These are phyloP conservation scores for Elaeagnus macrophylla DNA, from an alignment of 306 rosid genomes.

Conservation along the genomic window DNA sequence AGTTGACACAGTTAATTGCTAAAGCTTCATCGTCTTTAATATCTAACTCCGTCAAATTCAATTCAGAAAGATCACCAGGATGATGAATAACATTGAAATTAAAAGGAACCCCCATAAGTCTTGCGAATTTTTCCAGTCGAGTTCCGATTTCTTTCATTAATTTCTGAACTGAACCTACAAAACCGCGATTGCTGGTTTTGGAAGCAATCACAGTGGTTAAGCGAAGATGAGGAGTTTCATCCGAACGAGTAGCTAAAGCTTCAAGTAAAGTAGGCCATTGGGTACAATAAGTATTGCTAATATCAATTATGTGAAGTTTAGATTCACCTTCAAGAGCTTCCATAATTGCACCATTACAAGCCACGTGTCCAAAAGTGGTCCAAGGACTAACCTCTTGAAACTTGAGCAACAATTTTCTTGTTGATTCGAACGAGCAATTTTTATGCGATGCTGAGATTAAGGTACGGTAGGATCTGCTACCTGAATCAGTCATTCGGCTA, in stretches of 20 bases:
- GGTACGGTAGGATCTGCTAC: constrained; percentile 54
- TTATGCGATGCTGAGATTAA: constrained; percentile 57
- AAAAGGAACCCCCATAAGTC: constrained; percentile 95
- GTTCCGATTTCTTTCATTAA: constrained; percentile 73
- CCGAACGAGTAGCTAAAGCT: constrained; percentile 67
- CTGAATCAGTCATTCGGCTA: constrained; percentile 66
- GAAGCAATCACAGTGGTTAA: constrained; percentile 53
- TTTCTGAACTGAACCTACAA: constrained; percentile 27
- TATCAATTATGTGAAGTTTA: constrained; percentile 64
- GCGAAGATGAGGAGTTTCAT: constrained; percentile 71
- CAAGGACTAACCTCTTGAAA: constrained; percentile 90
- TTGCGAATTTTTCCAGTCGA: constrained; percentile 81
- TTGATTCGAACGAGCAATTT: constrained; percentile 75
- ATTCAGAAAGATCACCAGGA: constrained; percentile 51
- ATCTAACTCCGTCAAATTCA: constrained; percentile 39
- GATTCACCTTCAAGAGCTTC: constrained; percentile 80
- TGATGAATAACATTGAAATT: constrained; percentile 66
- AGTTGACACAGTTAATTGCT: constrained; percentile 63
- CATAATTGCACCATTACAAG: constrained; percentile 78
- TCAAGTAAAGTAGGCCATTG: constrained; percentile 95
- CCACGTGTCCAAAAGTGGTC: constrained; percentile 92
- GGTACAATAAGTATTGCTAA: constrained; percentile 86
- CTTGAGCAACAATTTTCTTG: constrained; percentile 57
- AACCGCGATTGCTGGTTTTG: constrained; percentile 6
- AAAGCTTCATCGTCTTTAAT: constrained; percentile 63